Evolutionary conservation across 2,329 filamentous ascomycete species (phyloP), one percentile per base, ranked within the genome.

Genomic region (Penicillium crustosum): DNA sequence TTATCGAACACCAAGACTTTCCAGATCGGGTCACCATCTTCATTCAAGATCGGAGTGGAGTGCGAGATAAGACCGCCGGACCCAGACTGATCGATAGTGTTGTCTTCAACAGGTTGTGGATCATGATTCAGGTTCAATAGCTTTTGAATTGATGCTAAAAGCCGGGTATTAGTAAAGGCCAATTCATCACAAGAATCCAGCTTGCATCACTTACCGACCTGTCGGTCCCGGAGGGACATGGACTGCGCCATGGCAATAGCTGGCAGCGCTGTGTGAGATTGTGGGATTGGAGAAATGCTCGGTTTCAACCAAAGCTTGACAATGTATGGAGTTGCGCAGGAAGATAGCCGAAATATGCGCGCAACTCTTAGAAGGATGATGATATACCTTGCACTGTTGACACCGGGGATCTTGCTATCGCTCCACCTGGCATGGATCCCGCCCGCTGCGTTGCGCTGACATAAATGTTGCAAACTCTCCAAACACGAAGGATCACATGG

Each of bases 1-100:
- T 93, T 89, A 76, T 99, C 95, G 72, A 99, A 97, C 10, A 99
- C 91, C 52, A 99, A 81, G 7, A 97, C 90, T 76, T 97, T 97
- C 93, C 93, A 97, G 78, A 97, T 93, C 0, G 93, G 93, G 69
- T 96, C 91, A 62, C 93, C 92, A 67, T 95, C 89, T 47, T 90
- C 83, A 66, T 92, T 92, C 61, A 96, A 80, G 53, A 97, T 89
- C 17, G 91, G 89, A n/a, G 88, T 87, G 38, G 88, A 84, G 23
- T 89, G 85, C 54, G 88, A 82, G 55, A 88, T 79, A 10, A 88
- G 76, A 50, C 86, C 58, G 8, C 55, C 87, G 69, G 87, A 88
- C 33, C 76, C 70, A 55, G 84, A 80, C 39, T 82, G 74, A 57
- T 92, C 89, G 59, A 90, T 83, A 49, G 83, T 79, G 56, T 85